These are phyloP conservation scores for Quercus lobata DNA, from an alignment of 331 rosid genomes.

Conservation along the genomic window DNA sequence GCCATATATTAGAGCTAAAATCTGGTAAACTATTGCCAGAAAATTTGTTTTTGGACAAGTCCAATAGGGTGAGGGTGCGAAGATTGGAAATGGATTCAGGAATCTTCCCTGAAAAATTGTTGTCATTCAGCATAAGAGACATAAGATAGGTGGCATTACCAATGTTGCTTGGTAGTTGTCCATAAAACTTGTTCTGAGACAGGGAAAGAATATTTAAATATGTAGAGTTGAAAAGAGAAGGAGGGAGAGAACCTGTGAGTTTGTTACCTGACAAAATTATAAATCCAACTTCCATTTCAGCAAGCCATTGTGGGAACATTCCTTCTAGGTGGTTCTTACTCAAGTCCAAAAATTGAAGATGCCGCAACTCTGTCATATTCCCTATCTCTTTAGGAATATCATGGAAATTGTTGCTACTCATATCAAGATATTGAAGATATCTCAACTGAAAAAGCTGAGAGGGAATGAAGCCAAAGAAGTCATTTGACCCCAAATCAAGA, in stretches of 20 bases:
- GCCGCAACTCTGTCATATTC: not conserved
- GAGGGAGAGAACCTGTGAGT: slow-evolving; percentile 22
- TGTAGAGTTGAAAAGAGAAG: slow-evolving; percentile 14
- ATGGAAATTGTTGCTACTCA: too few species aligned
- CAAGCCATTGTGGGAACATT: slow-evolving; percentile 11
- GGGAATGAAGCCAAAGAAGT: too few species aligned
- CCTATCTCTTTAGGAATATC: slow-evolving; percentile 13
- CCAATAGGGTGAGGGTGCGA: slow-evolving; percentile 15
- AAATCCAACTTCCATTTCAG: slow-evolving; percentile 10
- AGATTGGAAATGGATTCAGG: slow-evolving; percentile 22
- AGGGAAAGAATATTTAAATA: slow-evolving; percentile 12
- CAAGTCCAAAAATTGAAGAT: slow-evolving; percentile 21
- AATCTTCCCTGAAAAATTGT: slow-evolving; percentile 26
- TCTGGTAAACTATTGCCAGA: slow-evolving; percentile 14
- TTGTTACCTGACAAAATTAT: slow-evolving; percentile 29
- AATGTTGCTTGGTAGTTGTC: slow-evolving; percentile 21
- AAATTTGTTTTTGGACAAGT: slow-evolving; percentile 27
- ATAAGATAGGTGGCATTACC: slow-evolving; percentile 9
- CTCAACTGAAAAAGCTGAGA: too few species aligned
- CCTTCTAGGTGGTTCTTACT: slow-evolving; percentile 29
- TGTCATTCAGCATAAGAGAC: slow-evolving; percentile 23
- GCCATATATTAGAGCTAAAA: not conserved
- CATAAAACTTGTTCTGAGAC: not conserved
- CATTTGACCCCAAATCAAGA: slow-evolving; percentile 10
- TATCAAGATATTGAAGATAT: too few species aligned